Base-by-base conservation (phyloP, 371 early-diverging fungal species). In the Mortierella sp. region DNA sequence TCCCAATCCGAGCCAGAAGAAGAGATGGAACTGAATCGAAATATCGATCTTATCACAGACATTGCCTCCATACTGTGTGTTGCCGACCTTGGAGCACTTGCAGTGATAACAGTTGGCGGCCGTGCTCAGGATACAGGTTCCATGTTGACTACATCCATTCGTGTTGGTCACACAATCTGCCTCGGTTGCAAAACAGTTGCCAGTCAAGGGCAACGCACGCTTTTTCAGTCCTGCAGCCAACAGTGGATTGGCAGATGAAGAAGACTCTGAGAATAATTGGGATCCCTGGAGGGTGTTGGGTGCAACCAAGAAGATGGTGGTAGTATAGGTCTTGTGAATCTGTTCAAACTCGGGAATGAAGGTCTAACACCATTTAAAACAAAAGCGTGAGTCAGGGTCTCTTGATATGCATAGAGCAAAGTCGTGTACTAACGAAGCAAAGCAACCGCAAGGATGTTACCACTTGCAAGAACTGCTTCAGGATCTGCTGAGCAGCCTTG, bases 61-160 rank as follows among this genome's bases (percentile, higher is more conserved):
- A 9, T 63, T 49, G 47, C 73, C 73, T 24, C 63, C 60, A 37
- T 63, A 73, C 44, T 67, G 68, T 0, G 73, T 73, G 59, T 48
- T 67, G 56, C 59, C 50, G 63, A 63, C 32, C 63, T 47, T 67
- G 28, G 43, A 5, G 63, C 73, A 73, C 59, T 73, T 44, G 68
- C 73, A 73, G 60, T 73, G 73, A 48, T 54, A 73, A 59, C 73
- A 73, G 60, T 63, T 63, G 48, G 73, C 67, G 0, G 73, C 67
- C 7, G 8, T 17, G 41, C 73, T 73, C n/a, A 73, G 42, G 9
- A 73, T 50, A 58, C 73, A 73, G 5, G 27, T 4, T 2, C 73
- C 73, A 19, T 41, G 73, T 24, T 61, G 42, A 23, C 24, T 50
- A 32, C 73, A 73, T 58, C 46, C 54, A 58, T 62, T 62, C 9